Conservation (phyloP, 1,284 basidiomycete genomes). For the Chalciporus piperatoides region DNA sequence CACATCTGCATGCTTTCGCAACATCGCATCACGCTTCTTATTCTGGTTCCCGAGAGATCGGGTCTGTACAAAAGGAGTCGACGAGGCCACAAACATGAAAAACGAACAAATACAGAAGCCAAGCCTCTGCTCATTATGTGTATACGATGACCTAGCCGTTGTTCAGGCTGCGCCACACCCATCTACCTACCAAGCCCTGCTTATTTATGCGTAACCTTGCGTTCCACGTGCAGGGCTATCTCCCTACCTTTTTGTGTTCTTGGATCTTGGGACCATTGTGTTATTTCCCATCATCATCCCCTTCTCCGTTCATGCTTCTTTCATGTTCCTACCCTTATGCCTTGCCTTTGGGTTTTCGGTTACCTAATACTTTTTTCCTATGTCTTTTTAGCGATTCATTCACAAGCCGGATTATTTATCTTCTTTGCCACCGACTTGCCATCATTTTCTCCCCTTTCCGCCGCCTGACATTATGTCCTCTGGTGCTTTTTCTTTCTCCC, state of each 20-base stretch:
- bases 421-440: conserved; percentile 5
- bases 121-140: conserved; percentile 32
- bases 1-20: conserved; percentile 43
- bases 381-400: conserved; percentile 30
- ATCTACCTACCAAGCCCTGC: conserved; percentile 25
- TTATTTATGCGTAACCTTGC: conserved; percentile 43
- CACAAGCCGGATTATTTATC: conserved; percentile 19
- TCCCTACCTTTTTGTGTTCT: conserved; percentile 37
- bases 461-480: neutral
- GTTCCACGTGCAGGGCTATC: conserved; percentile 32
- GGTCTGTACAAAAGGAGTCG: conserved; percentile 36
- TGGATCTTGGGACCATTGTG: conserved; percentile 42
- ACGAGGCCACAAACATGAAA: conserved; percentile 30
- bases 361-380: conserved; percentile 16
- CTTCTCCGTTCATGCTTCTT: conserved; percentile 23
- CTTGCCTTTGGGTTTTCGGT: conserved; percentile 23
- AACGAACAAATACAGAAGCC: conserved; percentile 23
- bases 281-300: conserved; percentile 22
- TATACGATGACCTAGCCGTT: conserved; percentile 32
- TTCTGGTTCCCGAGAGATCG: conserved; percentile 31
- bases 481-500: neutral
- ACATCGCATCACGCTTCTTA: conserved; percentile 37
- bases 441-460: neutral
- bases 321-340: conserved; percentile 14
- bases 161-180: conserved; percentile 27